These are phyloP conservation scores for Thamnidium elegans DNA, from an alignment of 192 early-diverging fungal species.

Conservation along the genomic window DNA sequence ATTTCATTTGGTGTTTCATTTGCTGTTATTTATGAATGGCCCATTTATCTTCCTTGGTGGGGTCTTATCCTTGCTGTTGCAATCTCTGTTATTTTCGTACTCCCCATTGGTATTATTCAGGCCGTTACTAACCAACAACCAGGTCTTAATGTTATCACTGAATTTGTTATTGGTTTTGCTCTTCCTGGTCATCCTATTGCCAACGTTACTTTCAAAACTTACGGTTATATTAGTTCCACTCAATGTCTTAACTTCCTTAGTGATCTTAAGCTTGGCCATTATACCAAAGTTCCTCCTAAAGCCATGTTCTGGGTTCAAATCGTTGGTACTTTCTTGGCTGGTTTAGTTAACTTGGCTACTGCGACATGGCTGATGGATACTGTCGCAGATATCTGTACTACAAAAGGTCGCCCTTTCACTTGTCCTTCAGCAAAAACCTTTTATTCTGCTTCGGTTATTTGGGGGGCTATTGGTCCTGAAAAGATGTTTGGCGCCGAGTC, in stretches of 20 bases:
- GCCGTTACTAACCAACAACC: constrained; percentile 76
- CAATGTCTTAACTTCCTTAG: constrained; percentile 71
- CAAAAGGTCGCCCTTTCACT: constrained; percentile 40
- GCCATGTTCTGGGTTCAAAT: constrained; percentile 63
- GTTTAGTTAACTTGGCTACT: constrained; percentile 51
- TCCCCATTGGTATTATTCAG: constrained; percentile 81
- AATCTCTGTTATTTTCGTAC: constrained; percentile 60
- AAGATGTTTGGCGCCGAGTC: constrained; percentile 55
- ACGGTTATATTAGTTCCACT: constrained; percentile 74
- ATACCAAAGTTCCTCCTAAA: constrained; percentile 69
- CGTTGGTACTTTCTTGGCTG: constrained; percentile 55
- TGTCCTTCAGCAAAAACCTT: constrained; percentile 55
- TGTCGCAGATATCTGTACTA: constrained; percentile 41
- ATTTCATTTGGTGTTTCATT: constrained; percentile 44
- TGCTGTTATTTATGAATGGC: constrained; percentile 47
- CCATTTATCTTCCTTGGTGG: constrained; percentile 76
- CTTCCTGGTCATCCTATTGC: constrained; percentile 78
- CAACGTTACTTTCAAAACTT: constrained; percentile 85
- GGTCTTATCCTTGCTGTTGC: constrained; percentile 61
- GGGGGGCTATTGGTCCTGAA: constrained; percentile 74
- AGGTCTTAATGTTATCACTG: constrained; percentile 80
- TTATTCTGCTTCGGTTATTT: constrained; percentile 66
- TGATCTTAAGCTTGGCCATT: constrained; percentile 82
- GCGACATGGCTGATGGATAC: constrained; percentile 46
- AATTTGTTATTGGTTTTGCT: constrained; percentile 81